phyloP scores from a whole-genome alignment of 768 basidiomycete species.

The Guyanaporus albipodus region DNA sequence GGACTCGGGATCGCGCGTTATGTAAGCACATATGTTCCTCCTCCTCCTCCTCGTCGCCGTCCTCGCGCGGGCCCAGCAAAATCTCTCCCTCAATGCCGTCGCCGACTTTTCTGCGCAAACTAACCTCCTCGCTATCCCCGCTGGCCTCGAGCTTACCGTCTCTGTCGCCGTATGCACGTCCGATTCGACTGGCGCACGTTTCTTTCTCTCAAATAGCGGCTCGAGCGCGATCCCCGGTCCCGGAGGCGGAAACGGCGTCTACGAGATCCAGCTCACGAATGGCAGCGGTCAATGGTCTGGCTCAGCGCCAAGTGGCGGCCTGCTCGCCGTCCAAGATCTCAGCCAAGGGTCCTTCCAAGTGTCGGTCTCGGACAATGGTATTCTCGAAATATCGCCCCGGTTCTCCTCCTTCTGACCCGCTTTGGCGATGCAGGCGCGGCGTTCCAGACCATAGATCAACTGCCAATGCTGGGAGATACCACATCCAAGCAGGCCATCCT shows the following conservation, averaged over 20 bases:
- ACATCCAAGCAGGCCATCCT: conserved; percentile 69
- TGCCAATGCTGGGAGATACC: conserved; percentile 69
- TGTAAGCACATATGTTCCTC: background rate
- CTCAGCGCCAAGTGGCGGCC: conserved; percentile 42
- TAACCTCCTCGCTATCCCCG: conserved; percentile 40
- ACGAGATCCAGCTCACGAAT: conserved; percentile 44
- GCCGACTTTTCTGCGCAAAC: conserved; percentile 31
- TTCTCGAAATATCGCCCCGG: background rate
- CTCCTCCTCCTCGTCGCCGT: background rate
- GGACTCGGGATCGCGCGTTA: background rate
- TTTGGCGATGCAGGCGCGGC: conserved; percentile 39
- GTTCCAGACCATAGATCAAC: conserved; percentile 38
- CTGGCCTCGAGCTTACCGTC: conserved; percentile 38
- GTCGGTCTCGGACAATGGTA: conserved; percentile 48
- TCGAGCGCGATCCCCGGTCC: conserved; percentile 35
- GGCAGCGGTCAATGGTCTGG: conserved; percentile 56
- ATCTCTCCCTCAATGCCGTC: conserved; percentile 37
- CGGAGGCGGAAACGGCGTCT: conserved; percentile 37
- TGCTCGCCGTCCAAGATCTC: conserved; percentile 44
- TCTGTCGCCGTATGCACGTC: conserved; percentile 48
- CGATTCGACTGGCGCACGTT: conserved; percentile 38
- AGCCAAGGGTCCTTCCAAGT: conserved; percentile 51
- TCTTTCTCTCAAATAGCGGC: conserved; percentile 57
- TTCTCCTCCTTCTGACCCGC: background rate
- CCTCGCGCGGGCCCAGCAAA: conserved; percentile 14